Evolutionary conservation across 495 filamentous ascomycete genomes (phyloP), one percentile per base, ranked within the genome.

Genomic region (Thermothielavioides terrestris): DNA sequence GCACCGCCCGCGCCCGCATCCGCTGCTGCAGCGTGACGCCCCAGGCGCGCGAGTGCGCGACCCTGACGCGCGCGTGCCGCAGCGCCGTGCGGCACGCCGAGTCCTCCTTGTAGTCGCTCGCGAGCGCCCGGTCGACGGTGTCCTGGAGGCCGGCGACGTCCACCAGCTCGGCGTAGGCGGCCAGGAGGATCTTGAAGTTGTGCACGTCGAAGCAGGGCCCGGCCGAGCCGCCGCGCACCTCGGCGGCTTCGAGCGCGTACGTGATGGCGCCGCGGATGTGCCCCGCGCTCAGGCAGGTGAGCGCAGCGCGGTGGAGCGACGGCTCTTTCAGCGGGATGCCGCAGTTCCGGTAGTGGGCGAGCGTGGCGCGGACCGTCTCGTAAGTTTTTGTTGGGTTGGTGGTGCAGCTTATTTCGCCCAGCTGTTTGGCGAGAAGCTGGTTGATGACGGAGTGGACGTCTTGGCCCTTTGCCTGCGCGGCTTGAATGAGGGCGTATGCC

Each of bases 101-200:
- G 20, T 73, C 61, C 4, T 65, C 62, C 22, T 52, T 39, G 45
- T 64, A 62, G 11, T 48, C 26, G 54, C 64, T 68, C 23, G 32
- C 28, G 12, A 60, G 42, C 5, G 63, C 56, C 40, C 51, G 58
- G 6, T 52, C 43, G n/a, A 72, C 26, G 4, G 68, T 58, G 21
- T 58, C 50, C 2, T 55, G 48, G 36, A 77, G 59, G 20, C 63
- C 66, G 11, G 42, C 50, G 6, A 56, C 26, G 47, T 75, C 66
- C 10, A 55, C 46, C 6, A 73, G 51, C 14, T 50, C 31, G 11
- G 69, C 54, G 42, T 71, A 75, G 15, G 61, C 60, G n/a, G 30
- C 51, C 9, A 76, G 54, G 34, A 74, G 53, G 38, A 66, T 63
- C 18, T 49, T 62, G 52, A 72, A 75, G 55, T 59, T 72, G 15